phyloP scores from a whole-genome alignment of 2,329 filamentous ascomycete species.

The Paecilomyces formosus region DNA sequence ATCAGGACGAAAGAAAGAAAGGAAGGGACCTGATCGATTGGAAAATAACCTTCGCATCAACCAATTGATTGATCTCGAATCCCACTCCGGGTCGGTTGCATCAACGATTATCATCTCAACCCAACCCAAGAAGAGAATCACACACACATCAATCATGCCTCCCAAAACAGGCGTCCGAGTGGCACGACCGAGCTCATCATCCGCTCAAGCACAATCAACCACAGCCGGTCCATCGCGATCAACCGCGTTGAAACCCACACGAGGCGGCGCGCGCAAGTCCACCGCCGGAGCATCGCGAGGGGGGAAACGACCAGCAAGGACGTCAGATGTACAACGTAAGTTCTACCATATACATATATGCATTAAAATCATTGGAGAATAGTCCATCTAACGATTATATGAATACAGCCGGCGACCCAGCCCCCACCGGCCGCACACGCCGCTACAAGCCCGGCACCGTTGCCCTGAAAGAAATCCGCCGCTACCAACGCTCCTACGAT shows the following conservation, averaged over 20 bases:
- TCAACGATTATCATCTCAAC: not conserved
- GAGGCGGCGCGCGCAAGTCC: constrained; percentile 2
- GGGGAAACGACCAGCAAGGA: constrained; percentile 12
- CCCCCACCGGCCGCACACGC: constrained; percentile 53
- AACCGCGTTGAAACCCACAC: not conserved
- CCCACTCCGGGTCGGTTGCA: not conserved
- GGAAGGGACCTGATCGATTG: not conserved
- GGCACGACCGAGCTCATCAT: not conserved
- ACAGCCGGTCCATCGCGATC: not conserved
- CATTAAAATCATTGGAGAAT: no score
- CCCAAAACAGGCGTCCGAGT: not conserved
- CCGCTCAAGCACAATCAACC: not conserved
- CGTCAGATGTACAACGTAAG: constrained; percentile 33
- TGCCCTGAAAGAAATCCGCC: constrained; percentile 84
- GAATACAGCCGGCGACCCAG: constrained; percentile 62
- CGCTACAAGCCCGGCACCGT: constrained; percentile 74
- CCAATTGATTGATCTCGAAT: not conserved
- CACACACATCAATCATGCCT: not conserved
- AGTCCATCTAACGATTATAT: not conserved
- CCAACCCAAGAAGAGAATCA: not conserved
- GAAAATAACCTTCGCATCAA: not conserved
- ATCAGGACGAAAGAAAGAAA: not conserved
- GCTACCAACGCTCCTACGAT: constrained; percentile 83
- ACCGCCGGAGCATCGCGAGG: no score
- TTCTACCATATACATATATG: not conserved